A percentile compares a stretch with the other conserved stretches of the same genome.
These are phyloP conservation scores for Amphichorda felina DNA, from an alignment of 2,329 filamentous ascomycete species.

Conservation along the genomic window DNA sequence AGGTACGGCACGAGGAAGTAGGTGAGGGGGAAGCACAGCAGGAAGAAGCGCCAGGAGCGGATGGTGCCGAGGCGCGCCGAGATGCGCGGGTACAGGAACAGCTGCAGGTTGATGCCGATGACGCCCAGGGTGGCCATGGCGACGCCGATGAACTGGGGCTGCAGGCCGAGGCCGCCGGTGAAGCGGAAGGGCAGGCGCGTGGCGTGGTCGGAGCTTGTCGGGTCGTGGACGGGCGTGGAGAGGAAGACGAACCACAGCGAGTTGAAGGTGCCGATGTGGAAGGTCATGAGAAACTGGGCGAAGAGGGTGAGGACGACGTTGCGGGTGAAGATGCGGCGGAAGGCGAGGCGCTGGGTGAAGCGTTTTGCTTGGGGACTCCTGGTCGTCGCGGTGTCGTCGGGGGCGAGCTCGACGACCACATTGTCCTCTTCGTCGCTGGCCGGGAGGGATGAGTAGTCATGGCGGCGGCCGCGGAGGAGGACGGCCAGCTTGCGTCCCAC, in stretches of 20 bases:
- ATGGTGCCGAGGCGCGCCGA: slow-evolving; percentile 58
- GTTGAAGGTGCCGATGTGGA: slow-evolving; percentile 68
- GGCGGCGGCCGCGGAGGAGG: slow-evolving; percentile 11
- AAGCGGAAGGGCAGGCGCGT: slow-evolving; percentile 45
- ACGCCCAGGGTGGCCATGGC: slow-evolving; percentile 66
- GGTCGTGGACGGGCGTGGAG: slow-evolving; percentile 52
- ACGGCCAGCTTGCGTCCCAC: slow-evolving; percentile 22
- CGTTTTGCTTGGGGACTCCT: slow-evolving; percentile 11
- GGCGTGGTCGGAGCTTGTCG: slow-evolving; percentile 15
- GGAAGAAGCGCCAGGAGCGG: slow-evolving; percentile 53
- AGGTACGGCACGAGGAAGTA: slow-evolving; percentile 63
- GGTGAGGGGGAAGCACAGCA: slow-evolving; percentile 58
- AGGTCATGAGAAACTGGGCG: slow-evolving; percentile 57
- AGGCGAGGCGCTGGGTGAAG: slow-evolving; percentile 36
- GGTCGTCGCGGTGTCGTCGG: background rate
- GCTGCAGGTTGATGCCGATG: slow-evolving; percentile 56
- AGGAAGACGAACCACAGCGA: slow-evolving; percentile 68
- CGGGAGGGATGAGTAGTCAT: slow-evolving; percentile 12
- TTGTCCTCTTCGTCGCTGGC: slow-evolving; percentile 9
- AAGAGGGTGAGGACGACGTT: slow-evolving; percentile 44
- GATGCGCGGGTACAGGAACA: slow-evolving; percentile 55
- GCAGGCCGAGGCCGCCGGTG: slow-evolving; percentile 65
- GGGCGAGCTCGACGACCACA: slow-evolving; percentile 1
- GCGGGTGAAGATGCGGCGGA: slow-evolving; percentile 41
- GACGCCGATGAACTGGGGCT: slow-evolving; percentile 58